Base-by-base conservation (phyloP, 768 basidiomycete genomes). In the Xerocomellus intermedius region DNA sequence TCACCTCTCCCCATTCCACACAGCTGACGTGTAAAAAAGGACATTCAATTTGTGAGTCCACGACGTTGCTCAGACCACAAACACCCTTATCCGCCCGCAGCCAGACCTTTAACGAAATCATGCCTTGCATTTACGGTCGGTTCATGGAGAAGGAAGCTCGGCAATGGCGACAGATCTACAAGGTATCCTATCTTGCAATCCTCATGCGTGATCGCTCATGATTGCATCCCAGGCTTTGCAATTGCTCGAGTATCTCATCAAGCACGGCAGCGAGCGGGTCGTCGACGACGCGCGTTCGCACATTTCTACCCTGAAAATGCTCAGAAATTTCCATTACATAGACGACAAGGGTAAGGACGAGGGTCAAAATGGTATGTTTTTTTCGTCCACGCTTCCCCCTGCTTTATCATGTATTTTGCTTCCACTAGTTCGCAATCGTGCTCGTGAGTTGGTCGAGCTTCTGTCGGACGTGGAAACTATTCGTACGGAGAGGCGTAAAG, bases 141-240 rank as follows among this genome's bases (percentile, higher is more conserved):
- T 97, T 96, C 71, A 96, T 95, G 86, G 92, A 98, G 73, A 98
- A 98, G 74, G 97, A 99, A 73, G 97, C 97, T 1, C 79, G 89
- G 21, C 92, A 99, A 69, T 99, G 97, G 97, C 81, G 97, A 35
- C 94, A 99, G 72, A 98, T 99, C 54, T 99, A 99, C 82, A 99
- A 99, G 80, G 93, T 85, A 38, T 49, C 13, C 13, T n/a, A 26
- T 42, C 44, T 22, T 56, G 14, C 42, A 33, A 14, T 9, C 17
- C 5, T 5, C n/a, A 38, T 58, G 43, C 26, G 21, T 16, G 5
- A 24, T 50, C 22, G 35, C 46, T 58, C 39, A 60, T 28, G 19
- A 9, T 53, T 37, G 2, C 16, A 30, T 22, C 32, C 9, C 62
- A 95, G 92, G 89, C 95, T 22, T 77, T 97, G 16, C 93, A 96